These are phyloP conservation scores for Cladosporium colombiae DNA, from an alignment of 2,329 filamentous ascomycete genomes.

Conservation along the genomic window DNA sequence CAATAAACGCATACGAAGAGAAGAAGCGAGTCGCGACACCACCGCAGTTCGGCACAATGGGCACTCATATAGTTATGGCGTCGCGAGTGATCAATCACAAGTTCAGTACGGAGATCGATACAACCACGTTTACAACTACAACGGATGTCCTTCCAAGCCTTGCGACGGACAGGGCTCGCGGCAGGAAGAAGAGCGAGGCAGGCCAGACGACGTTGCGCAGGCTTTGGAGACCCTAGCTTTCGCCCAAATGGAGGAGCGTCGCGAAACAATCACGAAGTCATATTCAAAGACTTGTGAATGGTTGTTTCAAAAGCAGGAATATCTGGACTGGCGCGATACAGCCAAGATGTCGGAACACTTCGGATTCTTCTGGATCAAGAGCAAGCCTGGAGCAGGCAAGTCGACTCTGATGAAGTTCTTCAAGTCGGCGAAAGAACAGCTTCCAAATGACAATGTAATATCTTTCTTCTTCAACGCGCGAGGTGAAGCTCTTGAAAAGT, in stretches of 20 bases:
- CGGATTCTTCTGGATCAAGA: slow-evolving; percentile 44
- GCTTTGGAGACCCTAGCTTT: background rate
- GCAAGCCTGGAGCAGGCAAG: slow-evolving; percentile 44
- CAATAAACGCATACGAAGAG: background rate
- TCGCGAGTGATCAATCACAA: background rate
- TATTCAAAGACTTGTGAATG: slow-evolving; percentile 11
- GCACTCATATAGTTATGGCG: background rate
- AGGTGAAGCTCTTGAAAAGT: slow-evolving; percentile 48
- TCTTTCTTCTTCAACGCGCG: slow-evolving; percentile 56
- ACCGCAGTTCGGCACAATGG: too few species aligned
- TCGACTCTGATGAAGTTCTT: slow-evolving; percentile 42
- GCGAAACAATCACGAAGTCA: background rate
- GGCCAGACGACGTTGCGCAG: too few species aligned
- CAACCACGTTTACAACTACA: background rate
- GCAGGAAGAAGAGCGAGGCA: too few species aligned
- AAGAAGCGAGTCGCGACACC: background rate
- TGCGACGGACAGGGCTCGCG: too few species aligned
- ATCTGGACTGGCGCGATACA: slow-evolving; percentile 6
- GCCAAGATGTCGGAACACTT: slow-evolving; percentile 1
- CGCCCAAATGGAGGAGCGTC: slow-evolving; percentile 7
- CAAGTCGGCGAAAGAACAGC: background rate
- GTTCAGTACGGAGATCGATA: background rate
- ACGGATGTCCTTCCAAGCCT: background rate
- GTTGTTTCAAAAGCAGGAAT: slow-evolving; percentile 10
- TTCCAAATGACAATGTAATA: slow-evolving; percentile 31